Conservation (phyloP, 2,329 filamentous ascomycete species). For the Aureobasidium sp. region DNA sequence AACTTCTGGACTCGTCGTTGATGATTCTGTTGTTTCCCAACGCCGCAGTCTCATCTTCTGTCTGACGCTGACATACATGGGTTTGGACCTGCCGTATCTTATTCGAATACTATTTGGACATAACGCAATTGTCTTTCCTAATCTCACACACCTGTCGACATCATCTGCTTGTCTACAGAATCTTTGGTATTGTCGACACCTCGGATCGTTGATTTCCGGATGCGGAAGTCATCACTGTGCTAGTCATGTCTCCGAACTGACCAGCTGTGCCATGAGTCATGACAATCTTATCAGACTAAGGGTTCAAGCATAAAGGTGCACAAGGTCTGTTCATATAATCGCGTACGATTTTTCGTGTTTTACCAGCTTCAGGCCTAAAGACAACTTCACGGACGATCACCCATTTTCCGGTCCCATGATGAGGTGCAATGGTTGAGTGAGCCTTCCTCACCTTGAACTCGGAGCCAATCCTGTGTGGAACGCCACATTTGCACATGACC, state of each 20-base stretch:
- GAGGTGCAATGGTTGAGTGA: no score
- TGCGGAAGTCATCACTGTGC: conserved; percentile 1
- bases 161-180: neutral
- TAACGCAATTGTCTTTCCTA: neutral
- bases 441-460: no score
- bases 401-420: no score
- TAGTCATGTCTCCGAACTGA: neutral
- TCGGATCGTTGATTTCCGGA: conserved; percentile 16
- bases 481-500: no score
- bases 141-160: neutral
- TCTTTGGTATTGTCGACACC: neutral
- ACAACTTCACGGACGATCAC: no score
- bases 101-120: neutral
- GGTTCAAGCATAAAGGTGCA: neutral
- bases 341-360: neutral
- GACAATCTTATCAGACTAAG: neutral
- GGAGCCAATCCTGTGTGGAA: no score
- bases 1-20: conserved; percentile 16
- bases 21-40: conserved; percentile 1
- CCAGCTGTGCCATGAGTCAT: neutral
- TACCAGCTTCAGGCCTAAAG: no score
- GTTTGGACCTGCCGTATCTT: neutral
- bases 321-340: no score
- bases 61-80: neutral
- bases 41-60: neutral